Base-by-base conservation (phyloP, 2,329 filamentous ascomycete genomes). In the Trichoderma gracile region DNA sequence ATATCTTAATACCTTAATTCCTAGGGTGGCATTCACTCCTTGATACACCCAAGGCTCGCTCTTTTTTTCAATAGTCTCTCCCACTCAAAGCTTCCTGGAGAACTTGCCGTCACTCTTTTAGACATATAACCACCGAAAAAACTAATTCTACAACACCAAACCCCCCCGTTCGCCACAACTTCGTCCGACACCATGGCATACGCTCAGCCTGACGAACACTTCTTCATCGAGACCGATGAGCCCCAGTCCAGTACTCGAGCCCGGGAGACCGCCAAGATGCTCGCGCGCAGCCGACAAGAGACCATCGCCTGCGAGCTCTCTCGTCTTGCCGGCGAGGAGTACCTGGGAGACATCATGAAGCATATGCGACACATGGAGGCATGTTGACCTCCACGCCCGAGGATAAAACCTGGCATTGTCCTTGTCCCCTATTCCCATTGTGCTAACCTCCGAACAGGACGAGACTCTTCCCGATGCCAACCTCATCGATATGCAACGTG, bases 281-380 rank as follows among this genome's bases (percentile, higher is more conserved):
- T 95, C 71, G 89, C 91, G 66, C 88, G 90, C 74, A 88, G 94
- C 79, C 88, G 89, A 72, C 94, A 97, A 78, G 91, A 94, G 74
- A 89, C 90, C 69, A 90, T 98, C 71, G 93, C 90, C 67, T 91
- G 93, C 74, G 92, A 98, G 76, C 86, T 98, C 69, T 97, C 93
- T 52, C 87, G 89, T 70, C 81, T 91, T 70, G 92, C 93, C 56
- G 89, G 88, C 67, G 92, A 96, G 63, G 93, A 97, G 79, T 97
- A 98, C 75, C 86, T 96, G 71, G 92, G 97, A 77, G 94, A 98
- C 76, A 90, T 97, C 75, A 87, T 98, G 80, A 86, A 90, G 74
- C 94, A 98, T 80, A 95, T 97, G 90, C 86, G 92, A 76, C 85
- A 91, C 73, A 97, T 99, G 94, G 95, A 99, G 87, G 87, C 86